These are phyloP conservation scores for Chaetomium globosum DNA, from an alignment of 2,329 filamentous ascomycete genomes.

Conservation along the genomic window DNA sequence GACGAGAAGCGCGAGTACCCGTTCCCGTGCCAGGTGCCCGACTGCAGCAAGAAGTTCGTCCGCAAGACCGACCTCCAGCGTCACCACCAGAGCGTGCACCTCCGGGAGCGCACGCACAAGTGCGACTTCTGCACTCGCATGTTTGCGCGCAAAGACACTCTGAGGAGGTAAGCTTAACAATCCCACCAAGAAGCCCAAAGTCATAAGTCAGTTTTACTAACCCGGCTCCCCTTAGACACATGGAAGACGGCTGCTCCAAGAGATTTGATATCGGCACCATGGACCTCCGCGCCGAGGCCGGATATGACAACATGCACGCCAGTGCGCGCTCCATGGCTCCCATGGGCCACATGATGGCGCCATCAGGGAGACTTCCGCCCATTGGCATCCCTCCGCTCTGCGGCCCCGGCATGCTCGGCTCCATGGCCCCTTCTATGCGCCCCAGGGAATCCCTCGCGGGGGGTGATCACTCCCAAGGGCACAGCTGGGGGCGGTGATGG, in stretches of 20 bases:
- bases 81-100: constrained; percentile 69
- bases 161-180: constrained; percentile 64
- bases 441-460: constrained; percentile 29
- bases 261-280: constrained; percentile 62
- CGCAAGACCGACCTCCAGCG: constrained; percentile 76
- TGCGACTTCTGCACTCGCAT: constrained; percentile 71
- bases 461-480: constrained; percentile 29
- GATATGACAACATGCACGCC: constrained; percentile 36
- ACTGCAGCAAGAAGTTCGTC: constrained; percentile 76
- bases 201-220: constrained; percentile 22
- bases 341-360: constrained; percentile 34
- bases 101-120: constrained; percentile 68
- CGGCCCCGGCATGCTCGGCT: constrained; percentile 33
- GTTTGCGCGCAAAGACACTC: constrained; percentile 80
- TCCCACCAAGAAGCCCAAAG: background rate
- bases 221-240: constrained; percentile 57
- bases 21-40: constrained; percentile 65
- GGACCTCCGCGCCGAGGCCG: constrained; percentile 47
- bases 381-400: constrained; percentile 39
- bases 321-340: constrained; percentile 31
- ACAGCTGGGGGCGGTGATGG: constrained; percentile 36
- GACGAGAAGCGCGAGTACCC: constrained; percentile 72
- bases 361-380: constrained; percentile 38
- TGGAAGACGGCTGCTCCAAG: constrained; percentile 74
- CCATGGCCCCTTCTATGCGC: constrained; percentile 35